Base-by-base conservation (phyloP, 805 yeast genomes). In the Metschnikowia matae region DNA sequence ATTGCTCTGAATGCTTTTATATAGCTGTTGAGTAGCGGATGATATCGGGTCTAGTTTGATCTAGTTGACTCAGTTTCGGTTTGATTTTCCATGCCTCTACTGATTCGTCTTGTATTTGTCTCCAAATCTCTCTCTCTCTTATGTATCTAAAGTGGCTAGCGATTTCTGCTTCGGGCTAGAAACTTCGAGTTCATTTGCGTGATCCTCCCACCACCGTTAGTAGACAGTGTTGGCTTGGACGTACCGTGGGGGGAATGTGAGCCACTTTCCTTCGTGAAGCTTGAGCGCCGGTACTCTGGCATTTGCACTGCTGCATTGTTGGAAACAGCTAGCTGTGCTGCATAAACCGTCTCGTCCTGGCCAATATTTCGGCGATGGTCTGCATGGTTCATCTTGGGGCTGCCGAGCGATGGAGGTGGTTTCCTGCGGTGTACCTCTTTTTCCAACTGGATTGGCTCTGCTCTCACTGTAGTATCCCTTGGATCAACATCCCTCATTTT, bases 131-230 rank as follows among this genome's bases (percentile, higher is more conserved):
- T n/a, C n/a, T n/a, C n/a, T n/a, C n/a, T n/a, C 36, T 31, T 31
- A 18, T 41, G 6, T 32, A 18, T 14, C 36, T 31, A 18, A 5
- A 15, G 7, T 35, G 43, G 20, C 10, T 33, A 42, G 29, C 38
- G 45, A n/a, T 82, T 66, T 20, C 73, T 70, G 46, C 82, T 78
- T 59, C 88, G 67, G 4, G 87, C 83, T 51, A 84, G 65, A 43
- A 84, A 70, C 58, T 80, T 80, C 5, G 88, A 83, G 61, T 81
- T 83, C 78, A 78, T 70, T 14, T 82, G 69, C 2, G 86, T 81
- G 18, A 82, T 73, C 61, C 67, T 44, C 63, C 39, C 45, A 5
- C 54, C 55, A 31, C 48, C 51, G 34, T 33, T 37, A 32, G 35
- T 15, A 29, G 48, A 31, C 10, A 41, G 26, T 15, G 40, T 46